Evolutionary conservation across 176 grass and related monocot species (phyloP), one percentile per base, ranked within the genome.

Genomic region (Pontederia paniculata): DNA sequence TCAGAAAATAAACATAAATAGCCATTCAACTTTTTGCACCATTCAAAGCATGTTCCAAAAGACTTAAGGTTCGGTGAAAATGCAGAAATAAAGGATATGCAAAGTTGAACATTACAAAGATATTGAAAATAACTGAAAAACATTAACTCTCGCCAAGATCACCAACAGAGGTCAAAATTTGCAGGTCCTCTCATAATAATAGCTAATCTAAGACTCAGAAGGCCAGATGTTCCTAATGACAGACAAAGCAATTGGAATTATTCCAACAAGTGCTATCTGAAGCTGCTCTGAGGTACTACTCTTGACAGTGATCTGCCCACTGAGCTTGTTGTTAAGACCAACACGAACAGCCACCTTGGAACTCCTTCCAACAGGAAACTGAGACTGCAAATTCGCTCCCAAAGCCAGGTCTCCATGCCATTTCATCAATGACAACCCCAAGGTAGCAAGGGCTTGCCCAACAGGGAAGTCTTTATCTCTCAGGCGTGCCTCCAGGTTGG

Each of bases 281-380:
- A 83, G 62, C 22, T 87, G 82, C 25, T 90, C 86, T 54, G 85
- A 81, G 63, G 77, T 87, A 58, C 49, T 90, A 18, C 77, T 68
- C 71, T 69, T 88, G 69, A 97, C 61, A 56, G 76, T 78, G 41
- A 97, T 57, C 54, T 76, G 77, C 61, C 91, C 91, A 72, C 45
- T 79, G 48, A 80, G 66, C 71, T 82, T 97, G 62, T 78, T 86
- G 73, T 84, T 86, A 44, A 90, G 42, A 42, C 81, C 80, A 65
- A 90, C 59, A 81, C 77, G 75, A 78, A 86, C 48, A 0, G 65
- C 67, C 56, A 79, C 62, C 57, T 79, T 97, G 22, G 79, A 87
- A 58, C 65, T 56, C 68, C 79, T 74, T 71, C 83, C 80, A 16
- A 96, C 53, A 46, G 86, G 28, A 16, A 89, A 75, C 25, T 88